Percentiles rank a stretch among this genome's conserved stretches.
These are phyloP conservation scores for Paraleonurus japonicus DNA, from an alignment of 257 asterid species.

Conservation along the genomic window DNA sequence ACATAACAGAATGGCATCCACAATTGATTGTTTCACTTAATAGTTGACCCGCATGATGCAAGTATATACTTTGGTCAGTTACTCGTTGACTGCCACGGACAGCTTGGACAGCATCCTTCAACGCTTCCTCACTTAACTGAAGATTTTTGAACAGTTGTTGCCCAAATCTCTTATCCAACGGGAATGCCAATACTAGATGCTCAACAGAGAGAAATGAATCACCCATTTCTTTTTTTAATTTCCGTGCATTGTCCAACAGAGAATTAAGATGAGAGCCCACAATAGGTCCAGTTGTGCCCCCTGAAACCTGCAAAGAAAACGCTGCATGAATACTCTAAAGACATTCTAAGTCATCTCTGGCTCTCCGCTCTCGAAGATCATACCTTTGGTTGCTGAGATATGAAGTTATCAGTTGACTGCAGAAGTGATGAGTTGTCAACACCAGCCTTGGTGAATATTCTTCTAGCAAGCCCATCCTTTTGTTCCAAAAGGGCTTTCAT, in stretches of 20 bases:
- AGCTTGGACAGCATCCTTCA: conserved; percentile 82
- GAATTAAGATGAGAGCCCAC: conserved; percentile 65
- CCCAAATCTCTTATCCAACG: conserved; percentile 80
- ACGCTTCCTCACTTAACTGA: conserved; percentile 59
- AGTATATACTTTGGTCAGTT: conserved; percentile 73
- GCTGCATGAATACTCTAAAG: neutral
- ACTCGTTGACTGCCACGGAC: conserved; percentile 94
- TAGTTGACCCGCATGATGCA: neutral
- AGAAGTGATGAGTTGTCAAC: conserved; percentile 74
- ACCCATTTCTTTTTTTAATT: conserved; percentile 69
- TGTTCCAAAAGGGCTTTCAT: conserved; percentile 91
- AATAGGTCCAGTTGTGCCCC: conserved; percentile 72
- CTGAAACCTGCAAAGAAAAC: conserved; percentile 57
- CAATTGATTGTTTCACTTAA: conserved; percentile 8
- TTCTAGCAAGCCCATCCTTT: conserved; percentile 87
- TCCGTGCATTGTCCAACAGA: conserved; percentile 73
- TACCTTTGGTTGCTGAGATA: conserved; percentile 85
- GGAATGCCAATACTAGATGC: conserved; percentile 78
- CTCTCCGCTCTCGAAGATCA: neutral
- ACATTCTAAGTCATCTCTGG: neutral
- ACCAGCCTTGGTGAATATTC: conserved; percentile 89
- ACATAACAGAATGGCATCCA: neutral
- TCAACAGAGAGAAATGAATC: conserved; percentile 93
- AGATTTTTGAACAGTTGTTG: conserved; percentile 57
- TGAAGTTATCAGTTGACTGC: conserved; percentile 67